Base-by-base conservation (phyloP, 2,329 filamentous ascomycete species). In the Xylaria sp. region DNA sequence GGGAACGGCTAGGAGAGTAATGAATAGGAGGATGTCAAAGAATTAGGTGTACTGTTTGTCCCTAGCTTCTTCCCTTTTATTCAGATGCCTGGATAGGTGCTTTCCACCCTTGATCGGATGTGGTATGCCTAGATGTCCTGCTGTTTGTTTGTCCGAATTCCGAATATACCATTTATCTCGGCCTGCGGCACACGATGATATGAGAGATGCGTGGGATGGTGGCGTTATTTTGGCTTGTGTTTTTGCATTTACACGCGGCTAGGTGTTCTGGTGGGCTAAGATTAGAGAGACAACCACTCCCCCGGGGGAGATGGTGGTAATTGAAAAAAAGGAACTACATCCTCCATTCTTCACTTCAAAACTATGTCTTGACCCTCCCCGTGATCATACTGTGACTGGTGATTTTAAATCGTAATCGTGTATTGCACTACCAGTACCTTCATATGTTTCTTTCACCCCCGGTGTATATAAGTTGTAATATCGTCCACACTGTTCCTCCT, bases 231-330 rank as follows among this genome's bases (percentile, higher is more conserved):
- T 39, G 9, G n/a, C n/a, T 24, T 56, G 24, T 39, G 19, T 56
- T 63, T 68, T 59, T 67, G 70, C 70, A 72, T 72, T 72, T 71
- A 64, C 70, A 71, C 36, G 48, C 55, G 65, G 34, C 47, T 47
- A 53, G 62, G 65, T 64, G 68, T 65, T 68, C 24, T 60, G 60
- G 57, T 54, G 59, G 59, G 50, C 36, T 58, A 65, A 66, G 61
- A 68, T 50, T 70, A 70, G 68, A 67, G 56, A 64, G 65, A 56
- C 36, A 54, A 56, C 42, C 39, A 27, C 63, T 61, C 51, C 55
- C 68, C 48, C 27, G 6, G 51, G 45, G 55, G 58, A 56, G 45
- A 69, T 60, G 58, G 51, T 45, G 59, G 62, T 61, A 64, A 61
- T 64, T 27, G 24, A 27, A 64, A 63, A 68, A 58, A 61, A 58